Evolutionary conservation across 2,329 filamentous ascomycete genomes (phyloP), one percentile per base, ranked within the genome.

Genomic region (Colletotrichum camelliae): DNA sequence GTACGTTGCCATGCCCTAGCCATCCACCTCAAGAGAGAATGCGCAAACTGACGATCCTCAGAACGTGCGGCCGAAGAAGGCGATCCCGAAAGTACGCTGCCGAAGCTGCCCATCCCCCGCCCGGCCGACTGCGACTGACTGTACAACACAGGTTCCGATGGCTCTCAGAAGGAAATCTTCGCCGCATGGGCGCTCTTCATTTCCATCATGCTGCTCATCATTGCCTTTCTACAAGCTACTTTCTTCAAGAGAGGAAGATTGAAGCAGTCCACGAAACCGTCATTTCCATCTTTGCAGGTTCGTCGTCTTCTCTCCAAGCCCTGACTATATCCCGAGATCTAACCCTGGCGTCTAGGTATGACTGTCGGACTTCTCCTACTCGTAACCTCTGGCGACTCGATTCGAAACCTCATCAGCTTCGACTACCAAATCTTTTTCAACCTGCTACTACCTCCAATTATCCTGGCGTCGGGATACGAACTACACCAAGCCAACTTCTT

Each of bases 361-460:
- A 94, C 96, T 74, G 95, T 99, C 76, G 97, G 97, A 7, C 88
- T 99, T 80, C 91, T 98, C 75, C 92, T 99, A 74, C 92, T 97
- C 81, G 88, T 98, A 77, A 95, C 93, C 58, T 93, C 94, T 68
- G 93, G 94, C 79, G 93, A 95, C 77, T 95, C 94, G 77, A 96
- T 99, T 80, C 94, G 96, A 84, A 94, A 95, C 83, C 93, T 95
- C 78, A 96, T 99, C 82, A 98, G 94, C 85, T 99, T 99, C 89
- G 94, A 98, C 87, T 98, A 98, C 84, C 96, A 98, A 83, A 98
- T 98, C 89, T 99, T 99, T 89, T 99, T 99, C 90, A 99, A 99
- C 85, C 91, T 99, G 61, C 92, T 99, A 15, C 94, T 99, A n/a
- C 97, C 97, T 48, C 97, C 97, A 72, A 99, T 99, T 83, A 99